Base-by-base conservation (phyloP, 108 stramenopile species). In the Epipyxis sp. region DNA sequence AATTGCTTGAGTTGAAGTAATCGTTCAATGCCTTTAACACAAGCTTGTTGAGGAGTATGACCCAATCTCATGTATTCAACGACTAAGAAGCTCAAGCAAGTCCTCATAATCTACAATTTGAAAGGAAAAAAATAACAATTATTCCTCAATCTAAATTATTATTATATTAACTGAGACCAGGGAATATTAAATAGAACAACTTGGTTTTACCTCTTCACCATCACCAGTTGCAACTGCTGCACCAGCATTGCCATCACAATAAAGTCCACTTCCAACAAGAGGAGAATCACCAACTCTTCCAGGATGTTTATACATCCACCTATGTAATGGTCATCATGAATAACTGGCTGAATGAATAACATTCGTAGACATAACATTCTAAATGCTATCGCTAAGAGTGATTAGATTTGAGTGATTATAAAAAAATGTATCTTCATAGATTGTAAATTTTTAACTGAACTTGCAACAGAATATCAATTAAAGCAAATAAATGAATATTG, bases 161-260 rank as follows among this genome's bases (percentile, higher is more conserved):
- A 57, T 57, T 16, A 57, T 25, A 25, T 57, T 57, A 16, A 57
- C 54, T 25, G 54, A 57, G 16, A n/a, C n/a, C n/a, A n/a, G n/a
- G n/a, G n/a, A n/a, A n/a, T n/a, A n/a, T n/a, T n/a, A n/a, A 25
- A 57, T 57, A 25, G 25, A 57, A 57, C 16, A 25, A 20, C 25
- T 25, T 20, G 54, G 16, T 25, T 25, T 25, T 57, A 57, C 54
- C 54, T 83, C 83, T 39, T 83, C 83, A 16, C 83, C 83, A 32
- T 82, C 82, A 0, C 83, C 81, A 35, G 83, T 83, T 13, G 83
- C 83, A 27, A 83, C 83, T 25, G 81, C 81, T 30, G 82, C 83
- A 20, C 83, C 83, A n/a, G 65, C 83, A 1, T 30, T 1, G 32
- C 35, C 69, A 79, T 83, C 83, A 59, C 79, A 79, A 79, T 83